Conservation (phyloP, 2,329 filamentous ascomycete genomes). For the Ophiostoma tasmaniense region DNA sequence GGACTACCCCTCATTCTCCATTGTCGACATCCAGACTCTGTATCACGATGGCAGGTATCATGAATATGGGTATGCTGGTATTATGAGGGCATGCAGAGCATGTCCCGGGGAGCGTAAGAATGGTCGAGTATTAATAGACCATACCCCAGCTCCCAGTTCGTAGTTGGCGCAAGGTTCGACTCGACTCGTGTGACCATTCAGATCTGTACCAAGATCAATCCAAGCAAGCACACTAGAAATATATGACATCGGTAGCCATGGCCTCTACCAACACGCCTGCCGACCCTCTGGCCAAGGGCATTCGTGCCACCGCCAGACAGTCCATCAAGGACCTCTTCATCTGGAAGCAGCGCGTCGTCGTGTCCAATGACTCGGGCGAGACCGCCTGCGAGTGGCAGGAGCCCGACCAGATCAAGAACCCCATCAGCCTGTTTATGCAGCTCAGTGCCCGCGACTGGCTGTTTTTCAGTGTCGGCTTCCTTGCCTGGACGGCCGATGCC, state of each 20-base stretch:
- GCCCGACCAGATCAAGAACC: not conserved
- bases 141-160: not conserved
- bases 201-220: not conserved
- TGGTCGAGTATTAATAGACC: not conserved
- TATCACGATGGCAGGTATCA: not conserved
- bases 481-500: slow-evolving; percentile 10
- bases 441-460: not conserved
- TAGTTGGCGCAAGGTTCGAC: not conserved
- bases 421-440: not conserved
- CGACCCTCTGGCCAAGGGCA: not conserved
- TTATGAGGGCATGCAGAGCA: not conserved
- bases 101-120: not conserved
- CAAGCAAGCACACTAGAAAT: not conserved
- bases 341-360: slow-evolving; percentile 2
- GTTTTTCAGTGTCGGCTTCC: slow-evolving; percentile 10
- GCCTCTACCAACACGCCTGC: not conserved
- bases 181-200: not conserved
- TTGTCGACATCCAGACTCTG: not conserved
- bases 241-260: not conserved
- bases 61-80: not conserved
- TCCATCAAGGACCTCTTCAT: not conserved
- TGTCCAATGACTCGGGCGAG: not conserved
- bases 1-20: not conserved
- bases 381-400: not conserved
- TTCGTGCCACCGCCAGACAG: not conserved